Evolutionary conservation across 352 stramenopile species (phyloP).

Genomic region (Paralagenidium karlingii): DNA sequence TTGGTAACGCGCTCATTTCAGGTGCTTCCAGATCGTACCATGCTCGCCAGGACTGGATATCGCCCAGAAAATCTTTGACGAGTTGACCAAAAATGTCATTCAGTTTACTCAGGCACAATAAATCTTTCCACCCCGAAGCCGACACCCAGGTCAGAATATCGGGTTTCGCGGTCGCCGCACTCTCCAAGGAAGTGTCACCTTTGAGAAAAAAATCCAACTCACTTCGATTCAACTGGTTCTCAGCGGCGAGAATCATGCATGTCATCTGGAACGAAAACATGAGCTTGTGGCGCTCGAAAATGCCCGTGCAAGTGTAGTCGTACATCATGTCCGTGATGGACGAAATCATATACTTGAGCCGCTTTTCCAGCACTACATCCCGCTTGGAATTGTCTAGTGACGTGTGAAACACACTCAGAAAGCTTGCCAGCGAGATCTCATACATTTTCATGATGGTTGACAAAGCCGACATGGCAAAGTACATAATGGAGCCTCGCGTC

Average conservation of each 20-base stretch:
- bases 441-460: conserved; percentile 94
- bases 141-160: conserved; percentile 79
- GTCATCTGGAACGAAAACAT: conserved; percentile 97
- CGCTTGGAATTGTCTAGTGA: conserved; percentile 85
- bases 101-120: conserved; percentile 72
- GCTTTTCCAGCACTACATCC: conserved; percentile 84
- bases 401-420: conserved; percentile 86
- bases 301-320: conserved; percentile 94
- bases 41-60: conserved; percentile 69
- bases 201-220: conserved; percentile 95
- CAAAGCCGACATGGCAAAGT: conserved; percentile 88
- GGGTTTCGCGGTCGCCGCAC: conserved; percentile 47
- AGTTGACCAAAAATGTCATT: conserved; percentile 48
- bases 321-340: conserved; percentile 91
- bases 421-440: conserved; percentile 89
- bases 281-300: conserved; percentile 96
- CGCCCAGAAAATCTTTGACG: conserved; percentile 30
- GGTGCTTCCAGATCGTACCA: conserved; percentile 93
- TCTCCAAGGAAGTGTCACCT: conserved; percentile 88
- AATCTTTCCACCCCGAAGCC: conserved; percentile 85
- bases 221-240: conserved; percentile 63
- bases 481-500: conserved; percentile 88
- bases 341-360: conserved; percentile 81
- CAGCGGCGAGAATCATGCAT: conserved; percentile 89
- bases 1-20: conserved; percentile 74